Base-by-base conservation (phyloP, 1,139 yeast genomes). In the Candida anutae region DNA sequence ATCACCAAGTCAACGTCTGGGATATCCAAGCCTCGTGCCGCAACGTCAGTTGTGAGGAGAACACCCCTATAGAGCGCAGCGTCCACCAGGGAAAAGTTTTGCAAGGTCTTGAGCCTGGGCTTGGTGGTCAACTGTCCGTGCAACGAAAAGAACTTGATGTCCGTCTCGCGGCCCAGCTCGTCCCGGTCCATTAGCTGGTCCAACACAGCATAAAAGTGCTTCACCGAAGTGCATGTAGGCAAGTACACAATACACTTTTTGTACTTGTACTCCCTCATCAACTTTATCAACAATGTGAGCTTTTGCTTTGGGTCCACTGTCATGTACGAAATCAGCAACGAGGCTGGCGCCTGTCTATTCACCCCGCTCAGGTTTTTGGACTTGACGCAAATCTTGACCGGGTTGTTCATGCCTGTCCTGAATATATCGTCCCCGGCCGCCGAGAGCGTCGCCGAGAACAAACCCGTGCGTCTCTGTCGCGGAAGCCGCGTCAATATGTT, bases 1-100 rank as follows among this genome's bases (percentile, higher is more conserved):
- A 87, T 60, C 4, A 87, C 95, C 22, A 87, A 56, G 45, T 88
- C 96, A 11, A 87, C 95, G 33, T 85, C 90, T 1, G 95, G 94
- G 18, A 87, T 76, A 58, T 88, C 97, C 18, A 88, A 74, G 23
- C 97, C 97, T 52, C 97, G 67, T 0, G 95, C 95, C 2, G 96
- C 95, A 15, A 81, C 88, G 58, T 81, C 93, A 0, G 93, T 81
- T 4, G 90, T 78, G 57, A 88, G 59, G 14, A 88, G 53, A 0
- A 87, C 72, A n/a, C 77, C 62, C 37, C 74, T 77, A 4, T 53
- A 46, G 15, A 62, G 44, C 19, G 55, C 42, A 1, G 57, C 45
- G 28, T 61, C 69, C 5, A 63, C 63, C 5, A 64, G 64, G 2
- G 76, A 55, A 45, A 87, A 88, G 17, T 53, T 61, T 13, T 64